A percentile compares a stretch with the other conserved stretches of the same genome.
phyloP scores from a whole-genome alignment of 2,329 filamentous ascomycete species.

The Hansfordia pulvinata region DNA sequence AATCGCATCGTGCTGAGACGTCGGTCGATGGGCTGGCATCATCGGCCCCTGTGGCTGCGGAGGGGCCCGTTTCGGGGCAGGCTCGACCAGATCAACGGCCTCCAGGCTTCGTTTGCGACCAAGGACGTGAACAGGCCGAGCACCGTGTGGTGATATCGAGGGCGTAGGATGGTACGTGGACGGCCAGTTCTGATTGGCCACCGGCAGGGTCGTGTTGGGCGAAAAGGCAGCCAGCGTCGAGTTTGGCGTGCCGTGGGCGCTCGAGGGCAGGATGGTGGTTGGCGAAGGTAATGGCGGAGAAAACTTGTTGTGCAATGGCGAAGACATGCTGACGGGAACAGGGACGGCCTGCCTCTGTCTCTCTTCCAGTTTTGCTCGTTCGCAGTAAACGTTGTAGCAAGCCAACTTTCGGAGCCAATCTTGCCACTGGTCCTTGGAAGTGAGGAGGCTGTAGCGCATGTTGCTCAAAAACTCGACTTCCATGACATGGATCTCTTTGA shows the following conservation, averaged over 20 bases:
- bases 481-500: conserved; percentile 96
- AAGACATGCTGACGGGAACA: conserved; percentile 23
- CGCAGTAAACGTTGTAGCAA: conserved; percentile 73
- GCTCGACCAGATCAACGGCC: conserved; percentile 31
- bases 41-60: conserved; percentile 14
- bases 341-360: conserved; percentile 15
- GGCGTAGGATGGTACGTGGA: conserved; percentile 22
- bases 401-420: conserved; percentile 75
- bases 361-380: conserved; percentile 41
- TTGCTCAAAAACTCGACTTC: conserved; percentile 99
- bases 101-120: conserved; percentile 38
- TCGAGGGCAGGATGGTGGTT: conserved; percentile 21
- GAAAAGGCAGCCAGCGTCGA: conserved; percentile 27
- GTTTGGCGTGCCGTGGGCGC: conserved; percentile 17
- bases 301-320: conserved; percentile 23
- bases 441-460: conserved; percentile 87
- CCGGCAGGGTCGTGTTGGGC: conserved; percentile 19
- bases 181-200: conserved; percentile 22
- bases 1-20: conserved; percentile 14
- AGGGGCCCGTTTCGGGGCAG: conserved; percentile 37
- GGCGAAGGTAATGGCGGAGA: conserved; percentile 37
- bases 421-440: conserved; percentile 75
- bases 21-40: conserved; percentile 10
- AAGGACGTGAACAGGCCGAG: conserved; percentile 27
- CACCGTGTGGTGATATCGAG: conserved; percentile 31